Conservation (phyloP, 1,284 basidiomycete species). For the Leccinum angustisporum region DNA sequence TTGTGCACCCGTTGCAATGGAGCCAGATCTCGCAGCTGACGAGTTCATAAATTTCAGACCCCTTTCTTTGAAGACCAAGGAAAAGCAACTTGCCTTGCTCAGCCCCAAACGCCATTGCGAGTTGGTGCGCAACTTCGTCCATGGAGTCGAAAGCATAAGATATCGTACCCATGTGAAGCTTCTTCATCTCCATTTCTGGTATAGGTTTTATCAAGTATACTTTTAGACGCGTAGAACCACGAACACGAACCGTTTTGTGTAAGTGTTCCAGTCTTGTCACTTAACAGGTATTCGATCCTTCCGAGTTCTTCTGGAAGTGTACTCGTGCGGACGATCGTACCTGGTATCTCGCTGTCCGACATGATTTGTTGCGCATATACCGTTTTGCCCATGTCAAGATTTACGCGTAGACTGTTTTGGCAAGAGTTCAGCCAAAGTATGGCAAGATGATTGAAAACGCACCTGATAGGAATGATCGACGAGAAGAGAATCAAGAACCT, state of each 20-base stretch:
- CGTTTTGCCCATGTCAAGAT: slow-evolving; percentile 99
- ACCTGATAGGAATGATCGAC: slow-evolving; percentile 99
- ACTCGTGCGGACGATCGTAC: slow-evolving; percentile 94
- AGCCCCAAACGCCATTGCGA: slow-evolving; percentile 77
- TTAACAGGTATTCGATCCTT: slow-evolving; percentile 92
- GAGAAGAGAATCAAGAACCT: slow-evolving; percentile 98
- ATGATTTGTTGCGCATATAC: slow-evolving; percentile 96
- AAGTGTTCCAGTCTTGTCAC: slow-evolving; percentile 97
- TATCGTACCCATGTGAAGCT: slow-evolving; percentile 98
- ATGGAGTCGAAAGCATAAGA: slow-evolving; percentile 96
- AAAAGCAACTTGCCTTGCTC: slow-evolving; percentile 37
- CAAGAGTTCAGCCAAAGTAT: slow-evolving; percentile 3
- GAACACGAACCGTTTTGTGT: slow-evolving; percentile 85
- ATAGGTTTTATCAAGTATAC: neutral
- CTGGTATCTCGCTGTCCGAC: slow-evolving; percentile 89
- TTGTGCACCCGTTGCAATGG: slow-evolving; percentile 72
- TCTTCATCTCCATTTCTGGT: slow-evolving; percentile 98
- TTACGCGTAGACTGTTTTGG: slow-evolving; percentile 82
- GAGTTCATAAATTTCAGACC: slow-evolving; percentile 15
- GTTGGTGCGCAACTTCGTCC: slow-evolving; percentile 94
- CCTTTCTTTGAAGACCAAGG: neutral
- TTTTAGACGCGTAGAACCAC: neutral
- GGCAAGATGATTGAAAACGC: slow-evolving; percentile 22
- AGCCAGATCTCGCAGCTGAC: slow-evolving; percentile 47
- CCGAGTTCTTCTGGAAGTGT: slow-evolving; percentile 98